Evolutionary conservation across 2,329 filamentous ascomycete species (phyloP).

Genomic region (Ophiocordyceps camponoti-floridani): DNA sequence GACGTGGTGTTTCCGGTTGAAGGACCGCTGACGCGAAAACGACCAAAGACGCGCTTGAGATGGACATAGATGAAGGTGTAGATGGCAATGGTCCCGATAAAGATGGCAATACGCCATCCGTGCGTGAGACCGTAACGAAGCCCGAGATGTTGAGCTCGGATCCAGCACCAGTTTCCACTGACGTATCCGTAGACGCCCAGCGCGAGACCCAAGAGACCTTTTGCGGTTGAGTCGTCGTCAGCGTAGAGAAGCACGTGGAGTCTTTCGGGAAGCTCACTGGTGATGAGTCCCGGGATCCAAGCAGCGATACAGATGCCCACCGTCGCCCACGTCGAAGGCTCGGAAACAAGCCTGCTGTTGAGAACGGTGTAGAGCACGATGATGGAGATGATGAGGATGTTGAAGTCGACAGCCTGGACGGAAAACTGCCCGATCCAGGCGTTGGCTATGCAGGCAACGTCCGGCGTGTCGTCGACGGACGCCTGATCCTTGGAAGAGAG

Average conservation of each 20-base stretch:
- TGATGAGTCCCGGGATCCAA: conserved; percentile 21
- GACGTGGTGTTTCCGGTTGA: background rate
- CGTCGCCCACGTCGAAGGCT: conserved; percentile 11
- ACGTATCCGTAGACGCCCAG: conserved; percentile 12
- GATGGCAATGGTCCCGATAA: conserved; percentile 17
- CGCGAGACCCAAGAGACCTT: conserved; percentile 1
- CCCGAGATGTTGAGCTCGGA: conserved; percentile 11
- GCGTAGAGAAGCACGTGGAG: no score
- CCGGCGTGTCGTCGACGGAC: conserved; percentile 7
- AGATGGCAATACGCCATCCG: conserved; percentile 22
- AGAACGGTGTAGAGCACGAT: conserved; percentile 21
- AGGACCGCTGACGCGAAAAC: background rate
- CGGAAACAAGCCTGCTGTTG: conserved; percentile 14
- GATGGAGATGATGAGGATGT: conserved; percentile 24
- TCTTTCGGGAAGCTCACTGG: conserved; percentile 9
- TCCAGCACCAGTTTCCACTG: conserved; percentile 28
- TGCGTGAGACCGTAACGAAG: conserved; percentile 23
- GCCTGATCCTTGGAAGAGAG: conserved; percentile 10
- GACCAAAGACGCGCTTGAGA: conserved; percentile 3
- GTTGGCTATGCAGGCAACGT: conserved; percentile 17
- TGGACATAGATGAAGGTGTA: conserved; percentile 19
- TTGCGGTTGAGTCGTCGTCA: background rate
- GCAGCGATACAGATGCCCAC: conserved; percentile 16
- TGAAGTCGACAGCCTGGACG: conserved; percentile 23
- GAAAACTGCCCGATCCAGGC: conserved; percentile 26